These are phyloP conservation scores for Parascedosporium putredinis DNA, from an alignment of 2,329 filamentous ascomycete genomes.

Conservation along the genomic window DNA sequence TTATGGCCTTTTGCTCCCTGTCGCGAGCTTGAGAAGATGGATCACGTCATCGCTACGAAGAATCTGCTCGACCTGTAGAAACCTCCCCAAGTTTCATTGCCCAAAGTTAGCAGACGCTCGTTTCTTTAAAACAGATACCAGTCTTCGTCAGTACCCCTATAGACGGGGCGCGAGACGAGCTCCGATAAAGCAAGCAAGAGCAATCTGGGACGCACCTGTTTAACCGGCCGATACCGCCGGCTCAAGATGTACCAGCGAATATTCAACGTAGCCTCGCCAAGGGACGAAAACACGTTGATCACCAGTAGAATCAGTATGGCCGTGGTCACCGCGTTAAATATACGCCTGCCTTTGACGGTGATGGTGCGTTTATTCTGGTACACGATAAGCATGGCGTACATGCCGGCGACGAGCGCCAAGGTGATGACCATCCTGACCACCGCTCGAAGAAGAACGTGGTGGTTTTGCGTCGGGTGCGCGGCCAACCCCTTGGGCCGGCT, in stretches of 20 bases:
- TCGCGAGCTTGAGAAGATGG: background rate
- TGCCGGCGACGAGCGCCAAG: background rate
- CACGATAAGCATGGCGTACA: background rate
- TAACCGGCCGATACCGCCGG: background rate
- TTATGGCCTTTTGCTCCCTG: background rate
- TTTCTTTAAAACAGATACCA: too few relatives aligned
- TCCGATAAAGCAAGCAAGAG: background rate
- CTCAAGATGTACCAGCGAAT: background rate
- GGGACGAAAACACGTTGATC: background rate
- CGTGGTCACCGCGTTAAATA: background rate
- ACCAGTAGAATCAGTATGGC: background rate
- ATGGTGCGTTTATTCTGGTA: background rate
- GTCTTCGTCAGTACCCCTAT: too few relatives aligned
- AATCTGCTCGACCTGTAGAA: constrained; percentile 1
- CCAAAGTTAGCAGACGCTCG: background rate
- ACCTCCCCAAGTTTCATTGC: background rate
- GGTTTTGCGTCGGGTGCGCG: background rate
- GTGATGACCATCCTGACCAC: background rate
- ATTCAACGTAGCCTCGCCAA: background rate
- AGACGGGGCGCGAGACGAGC: background rate
- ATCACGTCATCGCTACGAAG: background rate
- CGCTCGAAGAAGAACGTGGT: background rate
- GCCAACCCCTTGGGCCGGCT: background rate
- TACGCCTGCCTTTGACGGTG: background rate
- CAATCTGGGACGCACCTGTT: background rate